Conservation (phyloP, 2,329 filamentous ascomycete genomes). For the Monilinia vaccinii-corymbosi region DNA sequence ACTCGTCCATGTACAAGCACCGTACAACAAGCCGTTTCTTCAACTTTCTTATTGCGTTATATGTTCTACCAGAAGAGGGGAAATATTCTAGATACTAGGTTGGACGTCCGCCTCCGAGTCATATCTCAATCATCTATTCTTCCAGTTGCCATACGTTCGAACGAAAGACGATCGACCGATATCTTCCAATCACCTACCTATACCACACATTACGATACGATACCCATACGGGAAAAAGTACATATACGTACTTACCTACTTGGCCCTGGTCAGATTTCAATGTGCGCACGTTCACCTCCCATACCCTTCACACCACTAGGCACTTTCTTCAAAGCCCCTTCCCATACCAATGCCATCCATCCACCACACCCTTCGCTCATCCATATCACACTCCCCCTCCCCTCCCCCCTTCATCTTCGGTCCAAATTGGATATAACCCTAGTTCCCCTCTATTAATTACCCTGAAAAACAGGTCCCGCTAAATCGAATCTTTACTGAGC, state of each 20-base stretch:
- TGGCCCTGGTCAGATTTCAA: background rate
- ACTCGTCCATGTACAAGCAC: background rate
- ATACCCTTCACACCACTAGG: background rate
- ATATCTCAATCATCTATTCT: background rate
- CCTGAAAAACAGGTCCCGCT: background rate
- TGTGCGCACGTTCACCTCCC: slow-evolving; percentile 2
- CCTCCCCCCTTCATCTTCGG: background rate
- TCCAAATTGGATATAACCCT: background rate
- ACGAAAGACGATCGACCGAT: too few species aligned
- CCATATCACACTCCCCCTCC: too few species aligned
- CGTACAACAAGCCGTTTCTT: background rate
- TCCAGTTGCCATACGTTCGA: too few species aligned
- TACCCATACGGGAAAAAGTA: too few species aligned
- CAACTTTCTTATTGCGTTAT: background rate
- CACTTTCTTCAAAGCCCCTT: background rate
- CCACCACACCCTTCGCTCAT: background rate
- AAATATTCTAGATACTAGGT: too few species aligned
- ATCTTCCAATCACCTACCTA: too few species aligned
- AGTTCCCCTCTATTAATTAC: background rate
- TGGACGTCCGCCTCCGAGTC: background rate
- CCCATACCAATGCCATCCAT: background rate
- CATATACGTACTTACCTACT: background rate
- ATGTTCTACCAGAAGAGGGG: background rate
- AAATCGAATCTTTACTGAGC: background rate
- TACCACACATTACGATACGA: too few species aligned